Evolutionary conservation across 1,139 yeast genomes (phyloP).

Genomic region (Meyerozyma athensensis): DNA sequence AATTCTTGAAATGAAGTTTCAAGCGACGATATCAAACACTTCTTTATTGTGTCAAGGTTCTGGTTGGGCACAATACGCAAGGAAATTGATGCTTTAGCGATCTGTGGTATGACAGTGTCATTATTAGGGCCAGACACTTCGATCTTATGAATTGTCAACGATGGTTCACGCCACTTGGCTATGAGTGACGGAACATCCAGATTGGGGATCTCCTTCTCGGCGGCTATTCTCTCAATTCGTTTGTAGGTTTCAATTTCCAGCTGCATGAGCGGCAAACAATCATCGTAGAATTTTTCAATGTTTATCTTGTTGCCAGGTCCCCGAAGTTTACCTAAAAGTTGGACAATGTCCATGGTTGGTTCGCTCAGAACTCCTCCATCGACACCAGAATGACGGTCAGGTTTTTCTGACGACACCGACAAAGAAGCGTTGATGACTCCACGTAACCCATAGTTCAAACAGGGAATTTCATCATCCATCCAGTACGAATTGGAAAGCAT

Average conservation of each 20-base stretch:
- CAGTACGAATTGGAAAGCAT: conserved; percentile 88
- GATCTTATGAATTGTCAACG: conserved; percentile 82
- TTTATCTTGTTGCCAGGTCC: conserved; percentile 47
- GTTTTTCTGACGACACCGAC: conserved; percentile 62
- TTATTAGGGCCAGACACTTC: conserved; percentile 89
- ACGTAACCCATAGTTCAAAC: conserved; percentile 88
- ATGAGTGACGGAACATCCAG: conserved; percentile 51
- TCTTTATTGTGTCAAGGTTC: conserved; percentile 54
- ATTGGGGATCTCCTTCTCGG: conserved; percentile 18
- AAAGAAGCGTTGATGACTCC: conserved; percentile 85
- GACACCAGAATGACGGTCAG: conserved; percentile 94
- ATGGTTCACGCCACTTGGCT: conserved; percentile 90
- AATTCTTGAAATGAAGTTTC: conserved; percentile 40
- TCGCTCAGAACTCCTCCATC: conserved; percentile 91
- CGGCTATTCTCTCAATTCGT: conserved; percentile 47
- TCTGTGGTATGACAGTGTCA: conserved; percentile 82
- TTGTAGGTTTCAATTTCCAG: conserved; percentile 59
- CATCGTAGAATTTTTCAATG: conserved; percentile 68
- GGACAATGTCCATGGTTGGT: conserved; percentile 83
- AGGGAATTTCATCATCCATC: conserved; percentile 86
- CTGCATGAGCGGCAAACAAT: conserved; percentile 51
- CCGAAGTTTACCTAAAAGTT: conserved; percentile 59
- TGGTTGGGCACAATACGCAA: conserved; percentile 90
- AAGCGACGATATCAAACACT: conserved; percentile 44
- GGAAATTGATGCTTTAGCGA: conserved; percentile 72